Percentiles rank a stretch among this genome's conserved stretches.
These are phyloP conservation scores for Stenocarpella maydis DNA, from an alignment of 2,329 filamentous ascomycete species.

Conservation along the genomic window DNA sequence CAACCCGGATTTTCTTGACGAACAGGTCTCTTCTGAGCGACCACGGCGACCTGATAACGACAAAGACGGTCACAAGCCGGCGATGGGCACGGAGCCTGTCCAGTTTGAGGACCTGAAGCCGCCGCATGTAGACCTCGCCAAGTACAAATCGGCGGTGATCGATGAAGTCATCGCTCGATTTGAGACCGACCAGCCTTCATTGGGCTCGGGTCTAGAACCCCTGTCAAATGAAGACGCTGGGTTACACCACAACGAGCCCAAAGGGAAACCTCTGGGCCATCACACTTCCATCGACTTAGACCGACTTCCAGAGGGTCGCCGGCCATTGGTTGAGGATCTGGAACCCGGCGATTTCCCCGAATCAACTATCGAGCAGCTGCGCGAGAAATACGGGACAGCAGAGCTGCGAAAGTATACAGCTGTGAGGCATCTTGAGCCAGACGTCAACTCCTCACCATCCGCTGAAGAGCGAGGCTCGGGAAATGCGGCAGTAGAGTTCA, in stretches of 20 bases:
- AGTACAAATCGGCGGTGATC: conserved; percentile 46
- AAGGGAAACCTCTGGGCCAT: conserved; percentile 41
- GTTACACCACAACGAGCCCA: conserved; percentile 35
- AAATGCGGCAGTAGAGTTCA: not conserved
- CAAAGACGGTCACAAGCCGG: conserved; percentile 45
- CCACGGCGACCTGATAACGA: conserved; percentile 37
- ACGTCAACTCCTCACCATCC: conserved; percentile 26
- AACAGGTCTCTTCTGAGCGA: conserved; percentile 39
- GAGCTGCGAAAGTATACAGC: conserved; percentile 39
- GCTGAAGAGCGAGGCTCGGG: not conserved
- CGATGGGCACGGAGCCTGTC: conserved; percentile 45
- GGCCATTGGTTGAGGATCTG: conserved; percentile 4
- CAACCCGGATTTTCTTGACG: conserved; percentile 47
- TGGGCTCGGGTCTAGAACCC: not conserved
- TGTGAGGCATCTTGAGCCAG: conserved; percentile 39
- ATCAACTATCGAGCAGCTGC: conserved; percentile 9
- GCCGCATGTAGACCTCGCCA: conserved; percentile 52
- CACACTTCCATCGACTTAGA: conserved; percentile 32
- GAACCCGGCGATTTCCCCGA: conserved; percentile 8
- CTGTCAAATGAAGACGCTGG: conserved; percentile 39
- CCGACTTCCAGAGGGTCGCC: conserved; percentile 24
- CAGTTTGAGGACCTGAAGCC: conserved; percentile 40
- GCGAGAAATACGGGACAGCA: conserved; percentile 28
- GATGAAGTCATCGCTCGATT: conserved; percentile 15
- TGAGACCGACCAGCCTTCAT: not conserved